Base-by-base conservation (phyloP, 768 basidiomycete species). In the Boletus rex-veris region DNA sequence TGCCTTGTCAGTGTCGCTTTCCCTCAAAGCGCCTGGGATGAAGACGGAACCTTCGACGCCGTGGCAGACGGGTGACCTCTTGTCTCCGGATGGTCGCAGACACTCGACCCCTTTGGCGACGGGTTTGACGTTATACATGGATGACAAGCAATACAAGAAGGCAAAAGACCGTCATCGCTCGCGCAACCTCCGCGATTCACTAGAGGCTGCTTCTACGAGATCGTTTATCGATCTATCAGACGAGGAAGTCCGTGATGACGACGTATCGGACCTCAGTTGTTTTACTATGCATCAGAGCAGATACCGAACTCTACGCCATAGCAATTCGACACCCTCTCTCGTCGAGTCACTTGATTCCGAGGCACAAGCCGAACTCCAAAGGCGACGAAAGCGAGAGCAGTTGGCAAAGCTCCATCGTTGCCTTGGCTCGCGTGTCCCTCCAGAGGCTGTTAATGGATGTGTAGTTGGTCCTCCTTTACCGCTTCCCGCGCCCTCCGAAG, bases 381-480 rank as follows among this genome's bases (percentile, higher is more conserved):
- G 80, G 55, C 75, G 81, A 52, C 80, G 81, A 56, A 90, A 86
- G 70, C 78, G 90, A 47, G 87, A 89, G 59, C 84, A 84, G 60
- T 74, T 93, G 43, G 87, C 86, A 4, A 92, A 84, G 67, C 78
- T 93, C 5, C 89, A 92, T 70, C 87, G 91, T 43, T 92, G 87
- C 71, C 77, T 92, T 33, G 91, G 90, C n/a, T 90, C 88, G 18
- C 80, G 82, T 31, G 86, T 93, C 26, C 90, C 90, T 8, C 67
- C 79, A 14, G 80, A 82, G 58, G 80, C 90, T 35, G 84, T 88
- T 12, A 76, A 85, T 37, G 85, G 81, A 44, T 60, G 73, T 58
- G 73, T 65, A 45, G 55, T 57, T 14, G 64, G 66, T 16, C 58
- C 65, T 16, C 58, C 73, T n/a, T 60, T 71, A 9, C 73, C 74